Evolutionary conservation across 164 flowering plant genomes (phyloP), one percentile per base, ranked within the genome.

Genomic region (Magnolia officinalis): DNA sequence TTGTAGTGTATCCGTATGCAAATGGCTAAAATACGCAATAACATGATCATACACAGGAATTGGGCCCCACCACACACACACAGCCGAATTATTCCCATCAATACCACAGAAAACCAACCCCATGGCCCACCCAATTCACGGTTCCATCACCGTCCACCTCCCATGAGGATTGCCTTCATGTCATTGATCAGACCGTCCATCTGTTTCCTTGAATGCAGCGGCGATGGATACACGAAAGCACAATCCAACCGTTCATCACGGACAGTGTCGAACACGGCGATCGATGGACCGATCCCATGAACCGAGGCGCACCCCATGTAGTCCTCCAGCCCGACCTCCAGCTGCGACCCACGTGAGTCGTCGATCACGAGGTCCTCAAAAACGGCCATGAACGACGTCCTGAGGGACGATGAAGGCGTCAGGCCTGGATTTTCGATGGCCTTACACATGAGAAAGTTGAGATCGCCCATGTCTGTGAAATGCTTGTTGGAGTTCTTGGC

Each of bases 401-500:
- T 86, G 75, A 87, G 19, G 14, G 96, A 89, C 1, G 88, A 83
- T 0, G 91, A 86, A 13, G 94, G 84, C 1, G 97, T 94, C 63
- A 91, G 76, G 13, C 90, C 81, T 0, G 98, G 97, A 77, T 90
- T 91, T 0, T 92, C 92, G 2, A 94, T 86, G 72, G 96, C 98
- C 84, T 83, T 92, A 79, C 89, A 85, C 97, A 94, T 90, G 58
- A 94, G 90, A 81, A 86, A 90, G 85, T 91, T 91, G 45, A 92
- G 77, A 74, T 91, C 97, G 8, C 80, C 80, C 92, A 94, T 90
- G 88, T 94, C 98, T 1, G 94, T 64, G 84, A 92, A 94, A 79
- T 94, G 98, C 87, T 88, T 91, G 88, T 92, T 85, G 55, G 70
- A 19, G 72, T 81, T 80, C 79, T 86, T 84, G 9, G 89, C 82